A percentile compares a stretch with the other conserved stretches of the same genome.
Conservation (phyloP, 768 basidiomycete genomes). For the Rhizopogon vesiculosus region DNA sequence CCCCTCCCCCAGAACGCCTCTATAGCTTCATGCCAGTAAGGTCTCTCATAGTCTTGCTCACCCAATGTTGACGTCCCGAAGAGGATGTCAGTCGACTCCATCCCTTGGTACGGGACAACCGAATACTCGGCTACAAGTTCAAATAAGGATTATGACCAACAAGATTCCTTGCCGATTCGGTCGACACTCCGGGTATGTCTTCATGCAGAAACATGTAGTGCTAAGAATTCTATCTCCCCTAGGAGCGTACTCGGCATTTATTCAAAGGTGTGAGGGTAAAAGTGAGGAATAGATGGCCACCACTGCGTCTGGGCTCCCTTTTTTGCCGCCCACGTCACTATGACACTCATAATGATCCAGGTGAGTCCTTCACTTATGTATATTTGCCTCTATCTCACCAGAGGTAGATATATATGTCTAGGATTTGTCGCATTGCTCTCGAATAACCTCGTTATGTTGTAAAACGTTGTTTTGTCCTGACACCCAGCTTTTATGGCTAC, state of each 20-base stretch:
- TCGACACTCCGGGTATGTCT: constrained; percentile 13
- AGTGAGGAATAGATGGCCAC: constrained; percentile 12
- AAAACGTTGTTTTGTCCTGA: neutral
- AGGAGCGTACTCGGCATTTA: constrained; percentile 16
- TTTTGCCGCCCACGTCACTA: constrained; percentile 17
- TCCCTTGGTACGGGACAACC: constrained; percentile 2
- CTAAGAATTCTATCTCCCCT: neutral
- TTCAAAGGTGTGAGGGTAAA: constrained; percentile 9
- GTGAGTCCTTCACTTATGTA: constrained; percentile 3
- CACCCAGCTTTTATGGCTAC: constrained; percentile 33
- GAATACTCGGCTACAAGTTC: constrained; percentile 1
- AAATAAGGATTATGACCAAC: constrained; percentile 3
- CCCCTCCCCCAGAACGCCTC: constrained; percentile 13
- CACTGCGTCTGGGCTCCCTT: constrained; percentile 5
- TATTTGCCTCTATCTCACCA: neutral
- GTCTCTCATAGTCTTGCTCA: neutral
- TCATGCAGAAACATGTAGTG: neutral
- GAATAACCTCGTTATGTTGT: neutral
- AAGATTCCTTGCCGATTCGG: constrained; percentile 4
- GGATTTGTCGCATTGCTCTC: neutral
- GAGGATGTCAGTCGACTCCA: constrained; percentile 24
- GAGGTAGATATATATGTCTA: neutral
- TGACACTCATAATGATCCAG: constrained; percentile 16
- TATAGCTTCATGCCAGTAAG: constrained; percentile 25
- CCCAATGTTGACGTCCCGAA: constrained; percentile 1